Percentiles rank a stretch among this genome's conserved stretches.
These are phyloP conservation scores for Leucocoprinus birnbaumii DNA, from an alignment of 768 basidiomycete species.

Conservation along the genomic window DNA sequence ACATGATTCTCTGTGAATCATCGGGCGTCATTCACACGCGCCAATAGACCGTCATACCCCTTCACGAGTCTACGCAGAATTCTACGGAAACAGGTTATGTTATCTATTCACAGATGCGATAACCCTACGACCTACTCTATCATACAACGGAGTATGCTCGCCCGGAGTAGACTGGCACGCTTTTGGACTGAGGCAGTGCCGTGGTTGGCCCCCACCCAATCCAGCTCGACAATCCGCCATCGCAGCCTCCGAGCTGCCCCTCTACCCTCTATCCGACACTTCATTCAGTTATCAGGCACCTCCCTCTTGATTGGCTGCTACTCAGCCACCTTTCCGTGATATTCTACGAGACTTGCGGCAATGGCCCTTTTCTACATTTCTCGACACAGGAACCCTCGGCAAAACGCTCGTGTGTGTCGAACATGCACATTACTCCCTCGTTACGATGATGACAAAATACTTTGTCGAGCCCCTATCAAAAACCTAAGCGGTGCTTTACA, in stretches of 20 bases:
- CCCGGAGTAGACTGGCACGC: not conserved
- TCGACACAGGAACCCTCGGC: not conserved
- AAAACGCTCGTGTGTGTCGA: too few species aligned
- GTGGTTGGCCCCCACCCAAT: not conserved
- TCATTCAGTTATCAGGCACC: not conserved
- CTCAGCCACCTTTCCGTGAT: not conserved
- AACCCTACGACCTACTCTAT: not conserved
- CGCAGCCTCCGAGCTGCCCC: not conserved
- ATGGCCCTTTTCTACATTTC: not conserved
- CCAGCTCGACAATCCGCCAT: not conserved
- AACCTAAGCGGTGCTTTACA: too few species aligned
- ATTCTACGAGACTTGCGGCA: not conserved
- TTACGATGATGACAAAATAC: too few species aligned
- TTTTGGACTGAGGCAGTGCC: not conserved
- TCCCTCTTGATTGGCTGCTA: not conserved
- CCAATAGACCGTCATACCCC: not conserved
- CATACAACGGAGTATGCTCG: not conserved
- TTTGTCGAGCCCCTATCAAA: too few species aligned
- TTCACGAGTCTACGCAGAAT: not conserved
- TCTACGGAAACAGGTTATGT: not conserved
- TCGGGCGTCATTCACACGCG: constrained; percentile 2
- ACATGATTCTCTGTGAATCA: constrained; percentile 11
- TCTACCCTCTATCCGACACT: not conserved
- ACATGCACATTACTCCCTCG: too few species aligned
- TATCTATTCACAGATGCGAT: not conserved